phyloP scores from a whole-genome alignment of 352 stramenopile species.

The Halophytophthora batemanensis region DNA sequence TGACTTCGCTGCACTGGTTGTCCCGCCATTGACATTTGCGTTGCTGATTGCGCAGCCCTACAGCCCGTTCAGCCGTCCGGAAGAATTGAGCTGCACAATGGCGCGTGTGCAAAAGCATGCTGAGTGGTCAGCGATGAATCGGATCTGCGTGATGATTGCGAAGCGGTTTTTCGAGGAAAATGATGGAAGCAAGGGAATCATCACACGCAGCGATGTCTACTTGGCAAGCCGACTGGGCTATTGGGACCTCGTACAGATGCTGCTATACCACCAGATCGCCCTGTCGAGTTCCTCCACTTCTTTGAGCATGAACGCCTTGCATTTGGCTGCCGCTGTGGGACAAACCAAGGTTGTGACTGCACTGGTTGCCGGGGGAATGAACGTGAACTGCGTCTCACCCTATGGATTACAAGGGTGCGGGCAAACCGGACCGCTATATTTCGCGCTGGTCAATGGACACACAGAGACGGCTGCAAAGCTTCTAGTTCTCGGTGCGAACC shows the following conservation, averaged over 20 bases:
- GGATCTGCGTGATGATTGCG: constrained; percentile 38
- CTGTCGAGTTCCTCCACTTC: constrained; percentile 37
- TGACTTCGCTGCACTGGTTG: constrained; percentile 10
- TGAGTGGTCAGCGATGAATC: constrained; percentile 39
- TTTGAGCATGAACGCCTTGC: constrained; percentile 39
- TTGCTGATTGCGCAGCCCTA: constrained; percentile 34
- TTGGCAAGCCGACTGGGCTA: constrained; percentile 44
- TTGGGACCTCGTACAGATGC: constrained; percentile 39
- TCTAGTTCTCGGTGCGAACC: constrained; percentile 48
- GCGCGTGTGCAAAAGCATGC: constrained; percentile 16
- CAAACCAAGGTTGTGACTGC: constrained; percentile 38
- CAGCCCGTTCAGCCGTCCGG: constrained; percentile 22
- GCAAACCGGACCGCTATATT: constrained; percentile 40
- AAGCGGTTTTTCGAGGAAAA: constrained; percentile 29
- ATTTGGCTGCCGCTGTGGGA: constrained; percentile 47
- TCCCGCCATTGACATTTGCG: constrained; percentile 47
- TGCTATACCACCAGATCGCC: constrained; percentile 50
- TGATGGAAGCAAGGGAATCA: constrained; percentile 35
- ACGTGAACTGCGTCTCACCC: constrained; percentile 41
- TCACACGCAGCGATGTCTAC: constrained; percentile 47
- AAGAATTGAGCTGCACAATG: constrained; percentile 15
- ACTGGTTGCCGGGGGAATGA: constrained; percentile 48
- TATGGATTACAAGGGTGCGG: constrained; percentile 2
- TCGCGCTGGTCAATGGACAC: constrained; percentile 51
- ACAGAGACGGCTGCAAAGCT: constrained; percentile 51